phyloP scores from a whole-genome alignment of 1,139 yeast species.

The Geotrichum europaeum region DNA sequence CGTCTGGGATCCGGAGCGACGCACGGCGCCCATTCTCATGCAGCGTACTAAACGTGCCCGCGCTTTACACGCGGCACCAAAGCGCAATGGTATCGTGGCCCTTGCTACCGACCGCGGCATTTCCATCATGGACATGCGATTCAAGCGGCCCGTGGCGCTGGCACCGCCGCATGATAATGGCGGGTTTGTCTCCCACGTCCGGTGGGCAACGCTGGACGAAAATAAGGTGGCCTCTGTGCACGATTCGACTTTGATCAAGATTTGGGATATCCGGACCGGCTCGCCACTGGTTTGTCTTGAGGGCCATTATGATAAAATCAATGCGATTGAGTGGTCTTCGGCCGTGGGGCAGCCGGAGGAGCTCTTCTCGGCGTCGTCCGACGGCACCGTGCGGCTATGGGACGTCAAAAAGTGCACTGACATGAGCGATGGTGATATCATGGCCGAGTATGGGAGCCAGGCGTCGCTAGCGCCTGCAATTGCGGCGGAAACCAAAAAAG shows the following conservation, averaged over 20 bases:
- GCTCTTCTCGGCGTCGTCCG: conserved; percentile 60
- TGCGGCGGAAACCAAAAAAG: no score
- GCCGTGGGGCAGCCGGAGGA: conserved; percentile 40
- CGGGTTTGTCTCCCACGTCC: conserved; percentile 41
- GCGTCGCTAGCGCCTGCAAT: neutral
- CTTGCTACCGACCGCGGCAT: conserved; percentile 67
- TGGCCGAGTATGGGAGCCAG: neutral
- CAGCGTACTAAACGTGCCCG: conserved; percentile 47
- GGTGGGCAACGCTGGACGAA: conserved; percentile 60
- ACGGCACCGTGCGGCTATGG: conserved; percentile 74
- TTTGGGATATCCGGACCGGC: conserved; percentile 70
- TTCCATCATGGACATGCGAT: conserved; percentile 61
- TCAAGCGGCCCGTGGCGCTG: conserved; percentile 36
- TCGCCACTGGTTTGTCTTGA: conserved; percentile 46
- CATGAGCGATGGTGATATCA: neutral
- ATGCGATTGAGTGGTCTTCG: conserved; percentile 55
- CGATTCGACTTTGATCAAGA: conserved; percentile 50
- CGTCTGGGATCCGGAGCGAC: conserved; percentile 63
- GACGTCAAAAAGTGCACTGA: conserved; percentile 40
- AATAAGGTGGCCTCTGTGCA: conserved; percentile 64
- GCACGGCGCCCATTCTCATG: conserved; percentile 49
- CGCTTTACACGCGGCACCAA: conserved; percentile 48
- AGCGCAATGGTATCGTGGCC: conserved; percentile 50
- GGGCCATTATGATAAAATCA: conserved; percentile 54
- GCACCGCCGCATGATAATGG: conserved; percentile 40